phyloP scores from a whole-genome alignment of 176 grass and related monocot genomes.

The Olyra latifolia region DNA sequence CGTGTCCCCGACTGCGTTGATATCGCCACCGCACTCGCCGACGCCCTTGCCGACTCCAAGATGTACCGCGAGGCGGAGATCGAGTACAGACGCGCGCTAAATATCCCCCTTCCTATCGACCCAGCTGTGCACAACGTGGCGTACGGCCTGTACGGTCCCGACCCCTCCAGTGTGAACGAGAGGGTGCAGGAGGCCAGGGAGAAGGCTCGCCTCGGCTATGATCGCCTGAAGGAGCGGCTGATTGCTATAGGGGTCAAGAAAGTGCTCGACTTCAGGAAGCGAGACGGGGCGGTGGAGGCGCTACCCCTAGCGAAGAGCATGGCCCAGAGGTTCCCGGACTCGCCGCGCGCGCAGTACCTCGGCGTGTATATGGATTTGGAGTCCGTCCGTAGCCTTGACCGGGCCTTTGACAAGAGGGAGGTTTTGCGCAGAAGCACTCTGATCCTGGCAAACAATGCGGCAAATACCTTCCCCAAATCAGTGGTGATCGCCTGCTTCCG shows the following conservation, averaged over 20 bases:
- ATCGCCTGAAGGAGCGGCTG: neutral
- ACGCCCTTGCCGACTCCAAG: neutral
- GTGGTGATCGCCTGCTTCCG: slow-evolving; percentile 28
- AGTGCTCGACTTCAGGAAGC: neutral
- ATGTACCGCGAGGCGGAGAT: neutral
- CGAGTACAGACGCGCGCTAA: slow-evolving; percentile 15
- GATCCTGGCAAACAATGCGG: neutral
- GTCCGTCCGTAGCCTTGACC: slow-evolving; percentile 31
- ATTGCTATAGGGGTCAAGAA: neutral
- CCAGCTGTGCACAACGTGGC: slow-evolving; percentile 22
- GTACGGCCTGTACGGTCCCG: slow-evolving; percentile 10
- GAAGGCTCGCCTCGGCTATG: neutral
- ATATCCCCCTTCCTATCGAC: neutral
- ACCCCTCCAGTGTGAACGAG: neutral
- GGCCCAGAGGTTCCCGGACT: slow-evolving; percentile 13
- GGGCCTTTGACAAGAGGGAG: slow-evolving; percentile 30
- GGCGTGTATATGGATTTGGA: slow-evolving; percentile 28
- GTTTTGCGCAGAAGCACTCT: slow-evolving; percentile 32
- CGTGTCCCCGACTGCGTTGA: slow-evolving; percentile 38
- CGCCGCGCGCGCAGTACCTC: slow-evolving; percentile 28
- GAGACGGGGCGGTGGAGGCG: neutral
- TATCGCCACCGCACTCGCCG: slow-evolving; percentile 14
- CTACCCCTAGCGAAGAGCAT: neutral
- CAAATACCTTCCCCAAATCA: slow-evolving; percentile 7
- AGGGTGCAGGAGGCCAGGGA: slow-evolving; percentile 8